Percentiles rank a stretch among this genome's conserved stretches.
Conservation (phyloP, 2,329 filamentous ascomycete species). For the Colletotrichum sp. region DNA sequence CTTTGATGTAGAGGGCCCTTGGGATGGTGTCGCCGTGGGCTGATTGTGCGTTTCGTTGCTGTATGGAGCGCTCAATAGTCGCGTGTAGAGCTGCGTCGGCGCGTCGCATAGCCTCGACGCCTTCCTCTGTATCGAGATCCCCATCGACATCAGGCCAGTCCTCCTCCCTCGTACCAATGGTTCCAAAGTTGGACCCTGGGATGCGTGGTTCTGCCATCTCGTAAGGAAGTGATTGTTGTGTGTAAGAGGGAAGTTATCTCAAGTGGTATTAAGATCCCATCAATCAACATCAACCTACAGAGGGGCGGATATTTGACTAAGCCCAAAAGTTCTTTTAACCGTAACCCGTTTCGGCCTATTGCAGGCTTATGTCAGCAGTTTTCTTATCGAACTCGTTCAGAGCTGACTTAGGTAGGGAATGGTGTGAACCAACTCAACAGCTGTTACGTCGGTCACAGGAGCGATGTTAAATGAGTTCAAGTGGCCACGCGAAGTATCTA, state of each 20-base stretch:
- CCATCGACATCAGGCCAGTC: conserved; percentile 4
- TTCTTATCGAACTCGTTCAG: no score
- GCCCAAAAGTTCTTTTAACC: background rate
- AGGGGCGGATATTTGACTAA: background rate
- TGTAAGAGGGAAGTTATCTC: background rate
- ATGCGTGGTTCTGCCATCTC: background rate
- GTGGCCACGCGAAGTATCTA: no score
- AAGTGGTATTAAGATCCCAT: background rate
- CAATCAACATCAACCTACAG: background rate
- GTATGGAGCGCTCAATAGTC: background rate
- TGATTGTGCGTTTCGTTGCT: background rate
- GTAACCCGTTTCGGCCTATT: background rate
- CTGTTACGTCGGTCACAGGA: no score
- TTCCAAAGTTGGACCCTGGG: background rate
- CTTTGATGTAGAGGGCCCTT: conserved; percentile 20
- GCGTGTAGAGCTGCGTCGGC: background rate
- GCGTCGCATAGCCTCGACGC: background rate
- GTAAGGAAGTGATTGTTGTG: background rate
- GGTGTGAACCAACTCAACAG: no score
- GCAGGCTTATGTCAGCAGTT: background rate
- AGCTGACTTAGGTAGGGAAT: no score
- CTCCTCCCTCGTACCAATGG: background rate
- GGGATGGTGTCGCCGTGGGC: background rate
- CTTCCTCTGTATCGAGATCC: background rate
- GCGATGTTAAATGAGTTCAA: no score